Evolutionary conservation across 805 yeast species (phyloP).

Genomic region (Cyberlindnera japonica): DNA sequence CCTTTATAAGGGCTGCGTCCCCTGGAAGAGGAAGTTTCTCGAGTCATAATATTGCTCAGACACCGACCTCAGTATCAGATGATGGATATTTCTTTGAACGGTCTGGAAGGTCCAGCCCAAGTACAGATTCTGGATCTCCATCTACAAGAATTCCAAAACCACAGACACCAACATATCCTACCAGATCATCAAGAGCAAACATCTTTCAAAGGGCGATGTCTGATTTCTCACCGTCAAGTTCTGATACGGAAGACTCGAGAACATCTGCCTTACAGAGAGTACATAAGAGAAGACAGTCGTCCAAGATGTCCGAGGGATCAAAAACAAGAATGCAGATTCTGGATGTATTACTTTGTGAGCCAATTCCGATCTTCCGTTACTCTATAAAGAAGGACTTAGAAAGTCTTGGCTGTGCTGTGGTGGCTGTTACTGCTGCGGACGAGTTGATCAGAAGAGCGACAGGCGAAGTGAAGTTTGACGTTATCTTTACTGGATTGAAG

Average conservation of each 20-base stretch:
- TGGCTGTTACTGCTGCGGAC: conserved; percentile 72
- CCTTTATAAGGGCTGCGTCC: conserved; percentile 31
- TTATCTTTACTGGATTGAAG: conserved; percentile 72
- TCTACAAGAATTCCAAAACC: conserved; percentile 21
- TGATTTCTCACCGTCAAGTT: conserved; percentile 48
- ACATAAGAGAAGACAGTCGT: conserved; percentile 50
- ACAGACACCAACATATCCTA: conserved; percentile 20
- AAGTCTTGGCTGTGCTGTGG: conserved; percentile 73
- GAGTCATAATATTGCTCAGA: conserved; percentile 12
- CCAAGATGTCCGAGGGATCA: conserved; percentile 30
- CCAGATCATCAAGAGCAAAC: conserved; percentile 20
- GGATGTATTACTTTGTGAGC: conserved; percentile 80
- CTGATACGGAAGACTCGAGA: conserved; percentile 63
- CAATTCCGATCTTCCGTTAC: conserved; percentile 77
- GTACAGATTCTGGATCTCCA: conserved; percentile 30
- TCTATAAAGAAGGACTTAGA: conserved; percentile 61
- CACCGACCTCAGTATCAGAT: conserved; percentile 29
- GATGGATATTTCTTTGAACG: conserved; percentile 27
- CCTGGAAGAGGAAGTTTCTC: conserved; percentile 28
- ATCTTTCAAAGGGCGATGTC: conserved; percentile 26
- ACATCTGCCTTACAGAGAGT: conserved; percentile 48
- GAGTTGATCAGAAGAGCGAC: conserved; percentile 80
- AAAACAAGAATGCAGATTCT: conserved; percentile 32
- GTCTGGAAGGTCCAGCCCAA: conserved; percentile 34
- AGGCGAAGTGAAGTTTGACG: conserved; percentile 77